Evolutionary conservation across 129 eudicot species (phyloP).

Genomic region (Centaurea solstitialis): DNA sequence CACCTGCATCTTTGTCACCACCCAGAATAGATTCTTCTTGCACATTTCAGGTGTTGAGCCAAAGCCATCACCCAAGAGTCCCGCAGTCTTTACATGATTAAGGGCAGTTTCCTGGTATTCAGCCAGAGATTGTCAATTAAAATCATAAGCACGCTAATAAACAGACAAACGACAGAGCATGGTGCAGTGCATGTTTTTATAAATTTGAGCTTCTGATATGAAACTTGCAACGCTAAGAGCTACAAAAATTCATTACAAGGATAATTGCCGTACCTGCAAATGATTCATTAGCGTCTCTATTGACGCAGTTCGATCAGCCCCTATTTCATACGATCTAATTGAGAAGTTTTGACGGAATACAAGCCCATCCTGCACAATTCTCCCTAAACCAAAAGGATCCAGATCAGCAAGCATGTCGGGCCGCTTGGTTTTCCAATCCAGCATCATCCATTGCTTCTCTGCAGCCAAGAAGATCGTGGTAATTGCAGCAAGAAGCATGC

Average conservation of each 20-base stretch:
- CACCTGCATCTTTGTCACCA: constrained; percentile 86
- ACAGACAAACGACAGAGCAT: background rate
- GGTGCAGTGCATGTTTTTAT: background rate
- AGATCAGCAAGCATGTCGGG: constrained; percentile 78
- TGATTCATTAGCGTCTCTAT: constrained; percentile 93
- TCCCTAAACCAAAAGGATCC: constrained; percentile 86
- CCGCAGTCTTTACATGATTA: constrained; percentile 85
- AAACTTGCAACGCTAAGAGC: background rate
- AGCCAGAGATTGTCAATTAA: background rate
- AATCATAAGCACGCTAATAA: background rate
- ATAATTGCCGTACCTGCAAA: constrained; percentile 62
- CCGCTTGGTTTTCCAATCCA: constrained; percentile 92
- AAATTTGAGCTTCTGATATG: background rate
- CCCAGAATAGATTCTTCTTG: constrained; percentile 88
- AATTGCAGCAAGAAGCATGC: constrained; percentile 98
- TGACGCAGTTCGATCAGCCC: constrained; percentile 91
- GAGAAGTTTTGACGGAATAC: constrained; percentile 82
- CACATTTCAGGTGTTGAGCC: constrained; percentile 96
- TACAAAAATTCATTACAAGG: background rate
- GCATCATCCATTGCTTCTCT: constrained; percentile 99
- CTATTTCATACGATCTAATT: constrained; percentile 89
- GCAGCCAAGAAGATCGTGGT: constrained; percentile 94
- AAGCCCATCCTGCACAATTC: constrained; percentile 79
- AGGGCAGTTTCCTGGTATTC: constrained; percentile 87
- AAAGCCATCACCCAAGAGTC: constrained; percentile 85